Conservation (phyloP, 352 stramenopile genomes). For the Hyphochytrium catenoides region DNA sequence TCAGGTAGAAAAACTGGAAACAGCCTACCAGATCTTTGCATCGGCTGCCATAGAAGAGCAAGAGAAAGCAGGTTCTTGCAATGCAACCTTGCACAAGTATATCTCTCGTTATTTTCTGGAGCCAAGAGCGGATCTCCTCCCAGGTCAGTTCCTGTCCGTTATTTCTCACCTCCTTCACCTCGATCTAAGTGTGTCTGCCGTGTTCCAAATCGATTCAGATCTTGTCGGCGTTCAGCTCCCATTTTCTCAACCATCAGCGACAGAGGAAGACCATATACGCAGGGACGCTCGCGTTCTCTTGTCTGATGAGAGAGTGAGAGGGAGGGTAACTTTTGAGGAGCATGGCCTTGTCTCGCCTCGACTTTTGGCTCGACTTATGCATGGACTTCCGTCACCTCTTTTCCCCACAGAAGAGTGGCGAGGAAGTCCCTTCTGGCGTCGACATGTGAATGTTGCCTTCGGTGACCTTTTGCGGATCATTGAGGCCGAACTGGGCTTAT, state of each 20-base stretch:
- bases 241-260: conserved; percentile 9
- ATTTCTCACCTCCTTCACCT: no score
- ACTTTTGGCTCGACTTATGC: conserved; percentile 42
- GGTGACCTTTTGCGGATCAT: conserved; percentile 46
- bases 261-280: conserved; percentile 1
- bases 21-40: no score
- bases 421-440: conserved; percentile 30
- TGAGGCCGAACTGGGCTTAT: no score
- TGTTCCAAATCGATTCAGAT: conserved; percentile 15
- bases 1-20: no score
- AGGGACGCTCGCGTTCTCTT: background rate
- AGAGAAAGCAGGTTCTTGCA: no score
- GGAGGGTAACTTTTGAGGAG: no score
- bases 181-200: background rate
- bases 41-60: no score
- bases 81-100: no score
- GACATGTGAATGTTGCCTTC: conserved; percentile 34
- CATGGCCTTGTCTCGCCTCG: conserved; percentile 22
- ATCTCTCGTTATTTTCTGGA: no score
- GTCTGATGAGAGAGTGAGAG: no score
- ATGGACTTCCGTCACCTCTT: conserved; percentile 32
- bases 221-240: conserved; percentile 6
- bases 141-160: no score
- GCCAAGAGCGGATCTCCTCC: no score
- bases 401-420: conserved; percentile 31